Evolutionary conservation across 2,329 filamentous ascomycete species (phyloP), one percentile per base, ranked within the genome.

Genomic region (Achaetomium macrosporum): DNA sequence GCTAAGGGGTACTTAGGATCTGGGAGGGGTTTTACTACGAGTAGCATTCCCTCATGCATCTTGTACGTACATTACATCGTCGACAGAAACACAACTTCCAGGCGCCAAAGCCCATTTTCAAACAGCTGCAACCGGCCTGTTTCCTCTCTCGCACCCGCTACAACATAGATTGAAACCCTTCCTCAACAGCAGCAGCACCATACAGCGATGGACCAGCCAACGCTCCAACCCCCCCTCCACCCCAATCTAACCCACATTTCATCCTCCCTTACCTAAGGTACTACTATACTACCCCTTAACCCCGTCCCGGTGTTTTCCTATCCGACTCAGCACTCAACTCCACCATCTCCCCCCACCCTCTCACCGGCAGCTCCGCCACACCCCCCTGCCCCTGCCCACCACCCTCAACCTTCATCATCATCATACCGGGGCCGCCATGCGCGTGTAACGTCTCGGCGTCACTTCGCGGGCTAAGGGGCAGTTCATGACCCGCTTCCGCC

Each of bases 361-460:
- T 17, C 12, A 10, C 49, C 17, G 47, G 48, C 42, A 51, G 36
- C 49, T 51, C 49, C 5, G n/a, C 37, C 31, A 12, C 13, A 17
- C 1, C 16, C 49, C 35, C 13, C 31, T 36, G 16, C 42, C 40
- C 33, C 2, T 29, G 12, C n/a, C 37, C 42, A 33, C 29, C n/a
- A 2, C 25, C 35, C 33, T 31, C 10, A 13, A 12, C 40, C 17
- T 20, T 13, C 10, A 10, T 11, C 12, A 19, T 13, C 39, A 12
- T 19, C 1, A 10, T 20, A 20, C 19, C n/a, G 16, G n/a, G 16
- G n/a, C 39, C 10, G n/a, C 30, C 15, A 11, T 11, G 15, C 11
- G 10, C 3, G 33, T 35, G 33, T 11, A 12, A 6, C 15, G 33
- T 35, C 33, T 15, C 33, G 33, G 25, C 25, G 7, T 25, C 25